A percentile compares a stretch with the other conserved stretches of the same genome.
These are phyloP conservation scores for Candida ponderosae DNA, from an alignment of 805 yeast species.

Conservation along the genomic window DNA sequence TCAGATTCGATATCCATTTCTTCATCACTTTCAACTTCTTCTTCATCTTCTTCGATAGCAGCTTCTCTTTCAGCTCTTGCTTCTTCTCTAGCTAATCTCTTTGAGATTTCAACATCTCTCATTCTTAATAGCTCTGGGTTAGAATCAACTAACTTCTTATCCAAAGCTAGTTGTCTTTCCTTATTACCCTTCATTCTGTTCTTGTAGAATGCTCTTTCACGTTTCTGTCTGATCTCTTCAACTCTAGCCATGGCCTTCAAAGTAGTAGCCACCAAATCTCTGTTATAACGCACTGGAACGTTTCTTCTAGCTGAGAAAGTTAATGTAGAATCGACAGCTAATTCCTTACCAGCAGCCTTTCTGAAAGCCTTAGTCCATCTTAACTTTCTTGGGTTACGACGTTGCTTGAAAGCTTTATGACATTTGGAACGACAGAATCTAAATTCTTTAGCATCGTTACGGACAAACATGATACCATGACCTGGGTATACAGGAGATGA, in stretches of 20 bases:
- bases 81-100: constrained; percentile 63
- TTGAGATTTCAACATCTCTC: constrained; percentile 88
- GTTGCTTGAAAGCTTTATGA: constrained; percentile 94
- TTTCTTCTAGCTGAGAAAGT: constrained; percentile 97
- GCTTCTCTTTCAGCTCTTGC: constrained; percentile 43
- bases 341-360: constrained; percentile 97
- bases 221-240: constrained; percentile 90
- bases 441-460: constrained; percentile 97
- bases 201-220: constrained; percentile 98
- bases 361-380: constrained; percentile 99
- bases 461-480: constrained; percentile 94
- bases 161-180: constrained; percentile 77
- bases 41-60: constrained; percentile 37
- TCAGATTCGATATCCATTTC: constrained; percentile 43
- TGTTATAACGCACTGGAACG: constrained; percentile 94
- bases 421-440: constrained; percentile 97
- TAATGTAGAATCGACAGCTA: constrained; percentile 94
- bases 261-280: constrained; percentile 92
- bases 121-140: constrained; percentile 85
- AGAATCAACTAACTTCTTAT: constrained; percentile 79
- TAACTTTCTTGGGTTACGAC: constrained; percentile 96
- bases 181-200: constrained; percentile 98
- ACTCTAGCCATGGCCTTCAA: constrained; percentile 92
- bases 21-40: constrained; percentile 38
- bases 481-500: constrained; percentile 94